Evolutionary conservation across 2,329 filamentous ascomycete species (phyloP).

Genomic region (Malbranchea zuffiana): DNA sequence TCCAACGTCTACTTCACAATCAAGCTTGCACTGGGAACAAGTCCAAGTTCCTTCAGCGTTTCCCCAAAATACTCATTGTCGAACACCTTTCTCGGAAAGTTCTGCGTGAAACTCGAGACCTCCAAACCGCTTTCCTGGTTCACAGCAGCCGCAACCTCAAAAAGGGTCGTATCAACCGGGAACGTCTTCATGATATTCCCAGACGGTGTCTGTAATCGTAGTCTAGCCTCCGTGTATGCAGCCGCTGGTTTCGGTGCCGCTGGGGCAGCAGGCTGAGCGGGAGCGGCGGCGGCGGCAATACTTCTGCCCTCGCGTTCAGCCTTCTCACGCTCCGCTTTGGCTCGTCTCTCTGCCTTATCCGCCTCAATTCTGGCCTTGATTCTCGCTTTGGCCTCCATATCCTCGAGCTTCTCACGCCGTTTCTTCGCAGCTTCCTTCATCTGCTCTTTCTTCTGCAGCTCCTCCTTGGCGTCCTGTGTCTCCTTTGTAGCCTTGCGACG

Average conservation of each 20-base stretch:
- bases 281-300: slow-evolving; percentile 37
- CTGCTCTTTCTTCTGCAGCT: slow-evolving; percentile 75
- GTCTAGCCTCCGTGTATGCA: slow-evolving; percentile 66
- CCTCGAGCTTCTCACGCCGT: slow-evolving; percentile 74
- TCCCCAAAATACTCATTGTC: slow-evolving; percentile 68
- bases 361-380: slow-evolving; percentile 91
- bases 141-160: slow-evolving; percentile 75
- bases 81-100: slow-evolving; percentile 77
- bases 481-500: slow-evolving; percentile 84
- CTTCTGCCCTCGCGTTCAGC: slow-evolving; percentile 70
- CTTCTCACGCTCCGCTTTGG: slow-evolving; percentile 76
- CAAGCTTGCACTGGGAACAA: slow-evolving; percentile 83
- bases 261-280: slow-evolving; percentile 37
- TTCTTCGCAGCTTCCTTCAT: slow-evolving; percentile 84
- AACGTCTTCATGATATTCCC: slow-evolving; percentile 81
- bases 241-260: slow-evolving; percentile 50
- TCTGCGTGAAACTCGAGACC: slow-evolving; percentile 70
- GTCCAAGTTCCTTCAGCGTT: slow-evolving; percentile 81
- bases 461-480: slow-evolving; percentile 78
- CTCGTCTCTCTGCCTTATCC: slow-evolving; percentile 78
- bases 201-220: slow-evolving; percentile 65
- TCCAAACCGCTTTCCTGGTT: slow-evolving; percentile 57
- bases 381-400: slow-evolving; percentile 72
- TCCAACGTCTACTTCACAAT: slow-evolving; percentile 46
- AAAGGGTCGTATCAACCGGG: slow-evolving; percentile 79